Conservation (phyloP, 139 green algal genomes). For the Volvox africanus region DNA sequence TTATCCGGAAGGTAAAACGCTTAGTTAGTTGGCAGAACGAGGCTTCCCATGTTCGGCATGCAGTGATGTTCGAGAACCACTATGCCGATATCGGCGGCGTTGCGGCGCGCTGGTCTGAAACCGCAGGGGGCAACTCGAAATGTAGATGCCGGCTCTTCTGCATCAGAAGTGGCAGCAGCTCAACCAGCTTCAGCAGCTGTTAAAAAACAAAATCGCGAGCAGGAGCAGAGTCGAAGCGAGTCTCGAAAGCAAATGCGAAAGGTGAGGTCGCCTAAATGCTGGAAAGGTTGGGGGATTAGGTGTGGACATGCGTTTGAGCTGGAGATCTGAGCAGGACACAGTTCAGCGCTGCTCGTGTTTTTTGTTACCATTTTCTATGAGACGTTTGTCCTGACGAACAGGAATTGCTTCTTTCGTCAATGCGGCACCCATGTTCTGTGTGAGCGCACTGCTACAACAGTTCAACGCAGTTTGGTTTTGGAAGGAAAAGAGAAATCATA, state of each 20-base stretch:
- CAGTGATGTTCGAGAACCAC: background rate
- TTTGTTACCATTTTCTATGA: no score
- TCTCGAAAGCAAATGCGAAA: slow-evolving; percentile 33
- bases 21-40: background rate
- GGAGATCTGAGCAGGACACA: no score
- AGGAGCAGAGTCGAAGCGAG: slow-evolving; percentile 16
- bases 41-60: background rate
- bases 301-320: no score
- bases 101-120: background rate
- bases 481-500: no score
- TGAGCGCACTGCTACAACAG: no score
- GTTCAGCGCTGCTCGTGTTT: no score
- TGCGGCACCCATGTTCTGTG: no score
- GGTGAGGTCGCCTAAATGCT: background rate
- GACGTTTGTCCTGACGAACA: no score
- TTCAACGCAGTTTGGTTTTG: no score
- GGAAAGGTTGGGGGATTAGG: no score
- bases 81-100: background rate
- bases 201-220: background rate
- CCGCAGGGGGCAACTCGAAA: background rate
- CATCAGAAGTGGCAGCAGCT: no score
- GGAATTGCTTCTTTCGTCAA: no score
- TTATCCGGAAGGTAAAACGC: slow-evolving; percentile 1
- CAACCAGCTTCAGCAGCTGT: background rate
- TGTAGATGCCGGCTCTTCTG: background rate